Evolutionary conservation across 768 basidiomycete species (phyloP).

Genomic region (Kwoniella europaea): DNA sequence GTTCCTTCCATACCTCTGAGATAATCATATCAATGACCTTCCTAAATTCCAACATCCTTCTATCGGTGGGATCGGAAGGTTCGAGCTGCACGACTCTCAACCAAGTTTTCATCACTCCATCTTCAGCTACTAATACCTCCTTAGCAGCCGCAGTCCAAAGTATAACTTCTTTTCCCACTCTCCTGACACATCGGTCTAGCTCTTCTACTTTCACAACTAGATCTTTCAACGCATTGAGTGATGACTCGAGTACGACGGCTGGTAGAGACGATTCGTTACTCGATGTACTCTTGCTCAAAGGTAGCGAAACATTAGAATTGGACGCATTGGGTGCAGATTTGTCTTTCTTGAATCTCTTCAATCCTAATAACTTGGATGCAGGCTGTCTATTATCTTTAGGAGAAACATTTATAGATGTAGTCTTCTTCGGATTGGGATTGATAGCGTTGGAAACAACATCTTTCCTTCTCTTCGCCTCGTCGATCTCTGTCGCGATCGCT

Average conservation of each 20-base stretch:
- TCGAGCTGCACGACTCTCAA: slow-evolving; percentile 50
- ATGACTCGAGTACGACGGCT: slow-evolving; percentile 13
- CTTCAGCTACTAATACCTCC: slow-evolving; percentile 46
- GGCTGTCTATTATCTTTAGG: slow-evolving; percentile 24
- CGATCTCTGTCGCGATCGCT: slow-evolving; percentile 65
- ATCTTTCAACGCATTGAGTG: slow-evolving; percentile 23
- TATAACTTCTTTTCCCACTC: slow-evolving; percentile 53
- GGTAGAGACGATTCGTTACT: slow-evolving; percentile 14
- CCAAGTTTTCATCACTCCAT: slow-evolving; percentile 45
- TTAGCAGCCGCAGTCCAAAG: slow-evolving; percentile 46
- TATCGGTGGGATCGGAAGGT: slow-evolving; percentile 44
- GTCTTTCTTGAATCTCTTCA: slow-evolving; percentile 55
- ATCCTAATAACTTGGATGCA: slow-evolving; percentile 25
- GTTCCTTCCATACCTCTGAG: slow-evolving; percentile 33
- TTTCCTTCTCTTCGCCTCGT: slow-evolving; percentile 76
- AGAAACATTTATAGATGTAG: slow-evolving; percentile 16
- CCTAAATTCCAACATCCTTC: slow-evolving; percentile 51
- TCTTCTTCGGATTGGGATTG: slow-evolving; percentile 1
- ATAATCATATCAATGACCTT: slow-evolving; percentile 43
- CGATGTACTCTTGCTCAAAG: slow-evolving; percentile 16
- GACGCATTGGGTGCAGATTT: slow-evolving; percentile 17
- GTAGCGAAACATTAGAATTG: slow-evolving; percentile 10
- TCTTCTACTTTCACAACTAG: slow-evolving; percentile 39
- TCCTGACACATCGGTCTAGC: slow-evolving; percentile 37
- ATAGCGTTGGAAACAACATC: slow-evolving; percentile 63